Evolutionary conservation across 345 rosid species (phyloP).

Genomic region (Eutrema yunnanense): DNA sequence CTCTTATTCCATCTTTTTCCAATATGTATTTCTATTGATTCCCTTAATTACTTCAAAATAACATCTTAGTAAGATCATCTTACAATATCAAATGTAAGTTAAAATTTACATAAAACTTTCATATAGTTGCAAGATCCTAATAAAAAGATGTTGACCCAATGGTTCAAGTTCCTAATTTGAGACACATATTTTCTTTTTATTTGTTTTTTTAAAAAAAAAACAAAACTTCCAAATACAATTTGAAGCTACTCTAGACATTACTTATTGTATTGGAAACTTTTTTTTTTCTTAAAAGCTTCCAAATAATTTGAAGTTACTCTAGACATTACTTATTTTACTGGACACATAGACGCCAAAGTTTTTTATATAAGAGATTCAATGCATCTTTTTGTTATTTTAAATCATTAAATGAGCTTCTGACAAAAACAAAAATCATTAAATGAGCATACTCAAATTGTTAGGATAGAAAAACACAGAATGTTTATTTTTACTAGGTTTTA

Average conservation of each 20-base stretch:
- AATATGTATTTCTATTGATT: too few relatives aligned
- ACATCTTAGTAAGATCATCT: background rate
- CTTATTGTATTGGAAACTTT: background rate
- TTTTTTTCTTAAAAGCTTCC: background rate
- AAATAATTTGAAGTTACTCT: slow-evolving; percentile 1
- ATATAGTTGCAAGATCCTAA: background rate
- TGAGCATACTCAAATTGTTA: background rate
- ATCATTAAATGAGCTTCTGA: background rate
- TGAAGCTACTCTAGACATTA: slow-evolving; percentile 14
- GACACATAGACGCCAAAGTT: background rate
- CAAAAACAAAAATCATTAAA: background rate
- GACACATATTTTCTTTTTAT: background rate
- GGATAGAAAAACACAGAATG: background rate
- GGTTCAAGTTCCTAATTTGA: background rate
- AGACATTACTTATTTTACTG: background rate
- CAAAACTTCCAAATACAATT: background rate
- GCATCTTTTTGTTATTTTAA: background rate
- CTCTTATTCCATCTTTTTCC: background rate
- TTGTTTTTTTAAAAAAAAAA: background rate
- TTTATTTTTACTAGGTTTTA: background rate
- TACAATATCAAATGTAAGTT: background rate
- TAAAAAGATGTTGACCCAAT: too few relatives aligned
- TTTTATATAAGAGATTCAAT: background rate
- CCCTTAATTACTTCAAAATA: too few relatives aligned
- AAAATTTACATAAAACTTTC: background rate